phyloP scores from a whole-genome alignment of 495 filamentous ascomycete genomes.

The Trichoderma asperelloides region DNA sequence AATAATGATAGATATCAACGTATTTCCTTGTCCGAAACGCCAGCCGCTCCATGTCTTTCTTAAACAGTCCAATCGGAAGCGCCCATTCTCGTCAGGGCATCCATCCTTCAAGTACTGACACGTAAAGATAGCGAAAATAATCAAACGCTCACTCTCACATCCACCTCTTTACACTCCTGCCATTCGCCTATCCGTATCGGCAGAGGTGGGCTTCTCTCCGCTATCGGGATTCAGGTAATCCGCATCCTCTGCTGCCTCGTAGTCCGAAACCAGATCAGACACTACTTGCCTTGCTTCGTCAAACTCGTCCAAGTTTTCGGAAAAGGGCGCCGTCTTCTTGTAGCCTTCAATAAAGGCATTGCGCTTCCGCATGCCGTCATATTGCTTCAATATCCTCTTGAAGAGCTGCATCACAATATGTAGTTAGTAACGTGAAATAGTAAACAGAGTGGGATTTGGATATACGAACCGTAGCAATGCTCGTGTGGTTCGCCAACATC shows the following conservation, averaged over 20 bases:
- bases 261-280: conserved; percentile 79
- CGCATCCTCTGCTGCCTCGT: conserved; percentile 86
- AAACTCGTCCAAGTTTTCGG: conserved; percentile 85
- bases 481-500: conserved; percentile 97
- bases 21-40: neutral
- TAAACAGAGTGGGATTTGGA: neutral
- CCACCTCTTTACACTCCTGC: conserved; percentile 10
- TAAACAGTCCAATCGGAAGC: neutral
- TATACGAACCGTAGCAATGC: conserved; percentile 68
- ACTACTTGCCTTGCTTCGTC: conserved; percentile 89
- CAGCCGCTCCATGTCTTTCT: conserved; percentile 1
- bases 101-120: neutral
- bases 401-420: conserved; percentile 51
- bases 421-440: neutral
- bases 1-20: neutral
- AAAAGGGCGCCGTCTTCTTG: conserved; percentile 87
- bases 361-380: conserved; percentile 85
- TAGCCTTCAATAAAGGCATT: conserved; percentile 95
- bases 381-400: conserved; percentile 82
- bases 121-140: neutral
- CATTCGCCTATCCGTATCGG: conserved; percentile 38
- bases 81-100: neutral
- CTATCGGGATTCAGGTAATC: conserved; percentile 71
- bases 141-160: neutral
- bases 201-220: conserved; percentile 35